A percentile compares a stretch with the other conserved stretches of the same genome.
Conservation (phyloP, 768 basidiomycete genomes). For the Mycena pura region DNA sequence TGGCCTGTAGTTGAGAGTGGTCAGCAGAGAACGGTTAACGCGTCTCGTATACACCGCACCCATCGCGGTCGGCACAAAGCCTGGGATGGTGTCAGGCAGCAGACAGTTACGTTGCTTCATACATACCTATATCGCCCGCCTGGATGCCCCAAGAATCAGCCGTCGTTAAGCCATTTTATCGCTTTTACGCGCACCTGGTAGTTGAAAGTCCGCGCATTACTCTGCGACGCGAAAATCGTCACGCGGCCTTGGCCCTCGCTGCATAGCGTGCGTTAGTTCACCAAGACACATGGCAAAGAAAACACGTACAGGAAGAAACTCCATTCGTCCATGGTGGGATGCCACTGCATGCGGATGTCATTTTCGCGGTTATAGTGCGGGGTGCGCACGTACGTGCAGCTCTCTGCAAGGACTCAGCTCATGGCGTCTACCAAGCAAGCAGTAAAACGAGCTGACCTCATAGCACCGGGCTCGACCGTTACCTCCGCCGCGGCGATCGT, state of each 20-base stretch:
- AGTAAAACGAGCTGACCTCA: conserved; percentile 39
- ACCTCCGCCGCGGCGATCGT: conserved; percentile 64
- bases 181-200: too few relatives aligned
- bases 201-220: conserved; percentile 64
- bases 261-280: neutral
- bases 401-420: conserved; percentile 46
- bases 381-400: conserved; percentile 52
- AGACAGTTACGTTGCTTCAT: neutral
- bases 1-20: too few relatives aligned
- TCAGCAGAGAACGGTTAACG: neutral
- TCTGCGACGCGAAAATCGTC: conserved; percentile 60
- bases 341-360: conserved; percentile 57
- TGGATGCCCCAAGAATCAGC: too few relatives aligned
- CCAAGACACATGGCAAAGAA: conserved; percentile 1
- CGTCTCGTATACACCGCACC: conserved; percentile 43
- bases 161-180: too few relatives aligned
- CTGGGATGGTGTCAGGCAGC: conserved; percentile 30
- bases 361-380: neutral
- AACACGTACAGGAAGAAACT: conserved; percentile 57
- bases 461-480: conserved; percentile 62
- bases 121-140: conserved; percentile 64
- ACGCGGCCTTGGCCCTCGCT: conserved; percentile 62
- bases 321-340: conserved; percentile 74
- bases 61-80: conserved; percentile 64
- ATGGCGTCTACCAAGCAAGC: neutral